Percentiles rank a stretch among this genome's conserved stretches.
Evolutionary conservation across 257 asterid species (phyloP).

Genomic region (Nicotiana knightiana): DNA sequence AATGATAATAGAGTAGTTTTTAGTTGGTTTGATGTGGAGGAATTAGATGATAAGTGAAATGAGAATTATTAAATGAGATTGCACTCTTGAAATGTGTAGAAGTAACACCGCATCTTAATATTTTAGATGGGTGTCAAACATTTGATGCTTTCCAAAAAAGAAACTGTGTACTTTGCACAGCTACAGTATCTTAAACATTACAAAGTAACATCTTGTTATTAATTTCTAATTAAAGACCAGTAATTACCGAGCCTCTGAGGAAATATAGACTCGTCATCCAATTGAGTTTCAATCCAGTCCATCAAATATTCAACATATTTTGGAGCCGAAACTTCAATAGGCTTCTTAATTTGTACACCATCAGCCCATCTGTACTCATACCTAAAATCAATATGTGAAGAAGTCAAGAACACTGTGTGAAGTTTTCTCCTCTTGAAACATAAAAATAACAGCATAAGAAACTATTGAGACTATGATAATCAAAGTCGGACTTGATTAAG

Average conservation of each 20-base stretch:
- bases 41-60: background rate
- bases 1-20: background rate
- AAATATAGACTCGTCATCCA: constrained; percentile 80
- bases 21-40: background rate
- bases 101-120: background rate
- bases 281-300: constrained; percentile 91
- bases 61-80: background rate
- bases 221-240: background rate
- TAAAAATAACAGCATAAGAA: background rate
- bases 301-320: constrained; percentile 86
- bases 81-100: background rate
- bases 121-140: background rate
- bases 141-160: background rate
- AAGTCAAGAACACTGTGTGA: background rate
- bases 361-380: constrained; percentile 96
- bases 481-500: background rate
- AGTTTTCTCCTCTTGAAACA: background rate
- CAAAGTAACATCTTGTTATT: background rate
- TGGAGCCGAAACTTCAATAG: constrained; percentile 90
- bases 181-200: background rate
- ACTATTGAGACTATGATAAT: background rate
- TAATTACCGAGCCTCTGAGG: constrained; percentile 80
- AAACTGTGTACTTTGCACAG: background rate
- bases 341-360: constrained; percentile 83
- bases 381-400: constrained; percentile 28